phyloP scores from a whole-genome alignment of 2,329 filamentous ascomycete species.

The Ophioceras dolichostomum region DNA sequence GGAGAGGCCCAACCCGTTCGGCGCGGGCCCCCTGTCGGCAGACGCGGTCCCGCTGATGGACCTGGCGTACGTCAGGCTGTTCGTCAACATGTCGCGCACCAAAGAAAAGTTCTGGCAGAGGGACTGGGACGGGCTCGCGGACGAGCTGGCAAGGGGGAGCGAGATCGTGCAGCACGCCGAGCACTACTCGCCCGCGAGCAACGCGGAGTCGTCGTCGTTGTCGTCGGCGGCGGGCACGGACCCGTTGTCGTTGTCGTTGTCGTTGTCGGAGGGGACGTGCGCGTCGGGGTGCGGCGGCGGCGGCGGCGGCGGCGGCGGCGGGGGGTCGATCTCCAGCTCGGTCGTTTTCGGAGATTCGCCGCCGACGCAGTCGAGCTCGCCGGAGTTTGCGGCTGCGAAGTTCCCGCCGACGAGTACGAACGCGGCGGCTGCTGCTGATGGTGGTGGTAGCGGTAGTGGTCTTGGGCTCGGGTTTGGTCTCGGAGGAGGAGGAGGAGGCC shows the following conservation, averaged over 20 bases:
- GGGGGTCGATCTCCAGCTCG: conserved; percentile 31
- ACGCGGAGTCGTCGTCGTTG: conserved; percentile 34
- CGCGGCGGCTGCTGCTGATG: too few relatives aligned
- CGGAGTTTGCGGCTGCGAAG: conserved; percentile 29
- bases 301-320: too few relatives aligned
- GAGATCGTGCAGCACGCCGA: conserved; percentile 66
- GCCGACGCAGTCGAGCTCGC: conserved; percentile 35
- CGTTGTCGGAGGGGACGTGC: too few relatives aligned
- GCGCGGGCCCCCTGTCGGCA: conserved; percentile 69
- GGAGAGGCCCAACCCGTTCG: conserved; percentile 75
- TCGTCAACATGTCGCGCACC: conserved; percentile 82
- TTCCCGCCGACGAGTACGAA: conserved; percentile 16
- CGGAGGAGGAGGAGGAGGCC: too few relatives aligned
- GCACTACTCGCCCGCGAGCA: conserved; percentile 38
- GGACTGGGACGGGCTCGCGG: conserved; percentile 84
- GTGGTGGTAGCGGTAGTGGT: too few relatives aligned
- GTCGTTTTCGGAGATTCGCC: conserved; percentile 40
- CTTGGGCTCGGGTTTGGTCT: too few relatives aligned
- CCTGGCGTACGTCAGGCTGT: conserved; percentile 81
- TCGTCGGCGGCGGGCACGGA: conserved; percentile 25
- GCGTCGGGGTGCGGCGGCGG: too few relatives aligned
- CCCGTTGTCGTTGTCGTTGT: too few relatives aligned
- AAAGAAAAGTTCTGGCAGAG: conserved; percentile 93
- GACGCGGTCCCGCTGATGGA: conserved; percentile 87
- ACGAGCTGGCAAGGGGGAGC: conserved; percentile 67